phyloP scores from a whole-genome alignment of 495 filamentous ascomycete genomes.

The Tetracladium setigerum region DNA sequence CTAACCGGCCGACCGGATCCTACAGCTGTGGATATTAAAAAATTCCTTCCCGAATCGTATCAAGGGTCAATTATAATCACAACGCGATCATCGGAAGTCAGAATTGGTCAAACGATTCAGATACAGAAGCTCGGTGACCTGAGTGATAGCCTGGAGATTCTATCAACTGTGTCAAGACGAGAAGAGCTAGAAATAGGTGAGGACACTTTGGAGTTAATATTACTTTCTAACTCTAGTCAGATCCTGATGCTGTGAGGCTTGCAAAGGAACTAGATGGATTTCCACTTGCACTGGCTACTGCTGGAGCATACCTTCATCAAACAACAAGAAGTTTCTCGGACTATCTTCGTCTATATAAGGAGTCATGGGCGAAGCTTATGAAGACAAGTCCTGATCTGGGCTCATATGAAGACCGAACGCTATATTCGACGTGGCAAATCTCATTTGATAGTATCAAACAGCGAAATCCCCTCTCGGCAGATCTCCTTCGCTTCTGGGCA shows the following conservation, averaged over 20 bases:
- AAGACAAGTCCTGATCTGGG: conserved; percentile 20
- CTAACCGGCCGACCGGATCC: conserved; percentile 12
- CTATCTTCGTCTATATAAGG: conserved; percentile 20
- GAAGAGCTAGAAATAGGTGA: conserved; percentile 15
- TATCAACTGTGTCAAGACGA: conserved; percentile 25
- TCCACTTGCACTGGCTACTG: conserved; percentile 22
- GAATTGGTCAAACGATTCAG: conserved; percentile 22
- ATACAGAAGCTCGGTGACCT: conserved; percentile 26
- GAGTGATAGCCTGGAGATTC: conserved; percentile 25
- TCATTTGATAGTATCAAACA: conserved; percentile 33
- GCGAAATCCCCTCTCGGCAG: conserved; percentile 26
- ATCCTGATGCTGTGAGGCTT: conserved; percentile 15
- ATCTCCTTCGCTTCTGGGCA: conserved; percentile 36
- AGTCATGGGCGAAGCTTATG: conserved; percentile 24
- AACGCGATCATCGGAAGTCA: conserved; percentile 27
- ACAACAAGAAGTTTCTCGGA: conserved; percentile 4
- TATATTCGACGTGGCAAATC: conserved; percentile 39
- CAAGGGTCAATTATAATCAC: conserved; percentile 34
- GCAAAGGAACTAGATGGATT: conserved; percentile 19
- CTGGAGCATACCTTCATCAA: conserved; percentile 25
- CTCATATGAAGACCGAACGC: conserved; percentile 24
- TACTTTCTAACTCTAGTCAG: conserved; percentile 6
- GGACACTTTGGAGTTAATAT: conserved; percentile 1
- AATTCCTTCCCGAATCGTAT: conserved; percentile 25
- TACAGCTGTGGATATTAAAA: conserved; percentile 22